A percentile compares a stretch with the other conserved stretches of the same genome.
These are phyloP conservation scores for Brassica rapa DNA, from an alignment of 345 rosid species.

Conservation along the genomic window DNA sequence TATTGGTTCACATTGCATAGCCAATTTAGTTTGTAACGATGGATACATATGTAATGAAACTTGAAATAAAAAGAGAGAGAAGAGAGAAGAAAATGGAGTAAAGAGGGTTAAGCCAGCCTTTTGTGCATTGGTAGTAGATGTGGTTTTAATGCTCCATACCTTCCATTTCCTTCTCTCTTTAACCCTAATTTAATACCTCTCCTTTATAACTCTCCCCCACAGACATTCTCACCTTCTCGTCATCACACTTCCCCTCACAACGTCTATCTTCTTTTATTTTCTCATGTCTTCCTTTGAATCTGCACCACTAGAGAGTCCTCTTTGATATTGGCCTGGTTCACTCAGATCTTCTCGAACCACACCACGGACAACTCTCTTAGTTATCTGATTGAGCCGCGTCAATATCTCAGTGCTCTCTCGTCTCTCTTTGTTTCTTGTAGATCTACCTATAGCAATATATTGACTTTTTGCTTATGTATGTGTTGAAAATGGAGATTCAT, in stretches of 20 bases:
- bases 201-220: slow-evolving; percentile 39
- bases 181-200: slow-evolving; percentile 44
- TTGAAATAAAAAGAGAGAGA: slow-evolving; percentile 17
- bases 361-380: not conserved
- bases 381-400: slow-evolving; percentile 96
- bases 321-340: slow-evolving; percentile 97
- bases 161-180: slow-evolving; percentile 36
- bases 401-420: slow-evolving; percentile 84
- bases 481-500: not conserved
- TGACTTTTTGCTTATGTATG: not conserved
- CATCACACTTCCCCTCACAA: slow-evolving; percentile 42
- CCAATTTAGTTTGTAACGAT: slow-evolving; percentile 35
- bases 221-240: slow-evolving; percentile 55
- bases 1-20: slow-evolving; percentile 37
- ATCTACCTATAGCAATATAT: not conserved
- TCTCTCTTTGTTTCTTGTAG: slow-evolving; percentile 21
- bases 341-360: slow-evolving; percentile 52
- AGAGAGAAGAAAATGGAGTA: slow-evolving; percentile 33
- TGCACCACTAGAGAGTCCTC: slow-evolving; percentile 44
- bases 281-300: not conserved
- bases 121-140: slow-evolving; percentile 73
- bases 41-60: slow-evolving; percentile 3
- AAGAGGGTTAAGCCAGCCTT: slow-evolving; percentile 66
- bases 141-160: slow-evolving; percentile 71
- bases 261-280: slow-evolving; percentile 2